A percentile compares a stretch with the other conserved stretches of the same genome.
Evolutionary conservation across 441 rosid genomes (phyloP).

Genomic region (Pelargonium cotyledonis): DNA sequence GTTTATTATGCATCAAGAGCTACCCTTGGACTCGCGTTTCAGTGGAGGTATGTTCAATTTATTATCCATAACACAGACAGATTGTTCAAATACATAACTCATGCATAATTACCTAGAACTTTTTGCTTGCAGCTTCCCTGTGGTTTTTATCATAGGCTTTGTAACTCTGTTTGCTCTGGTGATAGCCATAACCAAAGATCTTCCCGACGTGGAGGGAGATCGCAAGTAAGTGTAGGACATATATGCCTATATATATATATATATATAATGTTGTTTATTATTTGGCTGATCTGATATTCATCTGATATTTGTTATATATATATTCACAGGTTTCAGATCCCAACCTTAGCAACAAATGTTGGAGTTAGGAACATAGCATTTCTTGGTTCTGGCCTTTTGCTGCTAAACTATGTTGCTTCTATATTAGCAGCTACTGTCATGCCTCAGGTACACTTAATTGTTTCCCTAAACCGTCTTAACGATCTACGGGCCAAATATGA

Average conservation of each 20-base stretch:
- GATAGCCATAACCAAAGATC: conserved; percentile 92
- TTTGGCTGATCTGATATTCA: conserved; percentile 7
- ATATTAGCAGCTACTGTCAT: conserved; percentile 62
- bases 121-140: conserved; percentile 61
- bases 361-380: conserved; percentile 87
- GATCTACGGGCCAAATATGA: background rate
- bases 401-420: conserved; percentile 70
- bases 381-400: conserved; percentile 75
- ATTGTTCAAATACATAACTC: background rate
- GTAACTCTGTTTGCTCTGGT: conserved; percentile 84
- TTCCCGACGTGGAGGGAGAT: conserved; percentile 94
- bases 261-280: background rate
- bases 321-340: conserved; percentile 73
- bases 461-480: conserved; percentile 15
- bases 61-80: background rate
- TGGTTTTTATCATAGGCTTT: conserved; percentile 84
- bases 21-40: conserved; percentile 84
- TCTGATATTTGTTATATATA: background rate
- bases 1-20: conserved; percentile 83
- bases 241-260: too few relatives aligned
- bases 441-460: conserved; percentile 55
- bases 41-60: conserved; percentile 59
- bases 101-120: background rate
- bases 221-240: conserved; percentile 55
- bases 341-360: conserved; percentile 81